A percentile compares a stretch with the other conserved stretches of the same genome.
Evolutionary conservation across 2,329 filamentous ascomycete species (phyloP).

Genomic region (Pseudocercospora musae): DNA sequence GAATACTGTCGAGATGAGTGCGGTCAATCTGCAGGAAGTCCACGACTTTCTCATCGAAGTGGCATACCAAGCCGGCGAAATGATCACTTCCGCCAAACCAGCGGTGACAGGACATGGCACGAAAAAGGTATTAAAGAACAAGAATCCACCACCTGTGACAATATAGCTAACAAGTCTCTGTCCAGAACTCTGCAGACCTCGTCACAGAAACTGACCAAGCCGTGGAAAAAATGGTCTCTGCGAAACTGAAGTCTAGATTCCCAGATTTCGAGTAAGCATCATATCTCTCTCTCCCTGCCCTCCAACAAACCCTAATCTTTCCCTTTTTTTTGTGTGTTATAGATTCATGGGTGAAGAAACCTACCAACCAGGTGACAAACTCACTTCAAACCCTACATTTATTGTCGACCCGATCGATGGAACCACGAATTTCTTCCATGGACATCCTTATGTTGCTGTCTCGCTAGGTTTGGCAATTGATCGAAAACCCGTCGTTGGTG

Average conservation of each 20-base stretch:
- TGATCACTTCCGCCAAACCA: slow-evolving; percentile 46
- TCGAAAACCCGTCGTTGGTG: slow-evolving; percentile 62
- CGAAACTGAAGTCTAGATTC: slow-evolving; percentile 49
- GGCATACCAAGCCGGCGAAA: slow-evolving; percentile 45
- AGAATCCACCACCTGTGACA: too few relatives aligned
- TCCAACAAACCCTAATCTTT: too few relatives aligned
- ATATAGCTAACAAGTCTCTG: too few relatives aligned
- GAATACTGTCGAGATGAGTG: slow-evolving; percentile 13
- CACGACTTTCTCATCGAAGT: slow-evolving; percentile 48
- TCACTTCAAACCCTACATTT: slow-evolving; percentile 69
- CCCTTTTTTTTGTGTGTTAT: background rate
- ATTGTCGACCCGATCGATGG: slow-evolving; percentile 81
- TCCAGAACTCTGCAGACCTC: slow-evolving; percentile 58
- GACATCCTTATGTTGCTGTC: slow-evolving; percentile 70
- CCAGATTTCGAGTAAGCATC: slow-evolving; percentile 50
- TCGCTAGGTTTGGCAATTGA: slow-evolving; percentile 69
- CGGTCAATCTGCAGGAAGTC: slow-evolving; percentile 45
- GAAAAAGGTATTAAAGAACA: slow-evolving; percentile 45
- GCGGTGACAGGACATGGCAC: slow-evolving; percentile 41
- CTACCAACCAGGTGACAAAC: slow-evolving; percentile 61
- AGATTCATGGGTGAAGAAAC: slow-evolving; percentile 75
- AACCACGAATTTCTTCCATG: slow-evolving; percentile 77
- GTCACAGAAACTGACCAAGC: slow-evolving; percentile 63
- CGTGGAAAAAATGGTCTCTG: slow-evolving; percentile 57
- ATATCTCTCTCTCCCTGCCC: too few relatives aligned